Conservation (phyloP, 257 asterid genomes). For the Nicotiana benthamiana region DNA sequence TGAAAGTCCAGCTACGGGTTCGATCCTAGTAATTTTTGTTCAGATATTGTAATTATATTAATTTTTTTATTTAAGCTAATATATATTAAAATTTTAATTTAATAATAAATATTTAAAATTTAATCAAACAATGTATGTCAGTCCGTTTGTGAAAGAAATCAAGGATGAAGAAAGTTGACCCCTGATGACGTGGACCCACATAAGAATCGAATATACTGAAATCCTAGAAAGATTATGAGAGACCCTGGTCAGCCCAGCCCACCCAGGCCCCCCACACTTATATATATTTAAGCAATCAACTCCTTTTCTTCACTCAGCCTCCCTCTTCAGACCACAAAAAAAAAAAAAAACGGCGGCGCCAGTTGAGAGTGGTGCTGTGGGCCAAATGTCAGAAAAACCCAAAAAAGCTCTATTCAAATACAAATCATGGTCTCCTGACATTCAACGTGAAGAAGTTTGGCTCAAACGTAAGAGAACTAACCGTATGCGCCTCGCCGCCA, state of each 20-base stretch:
- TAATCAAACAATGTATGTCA: too few relatives aligned
- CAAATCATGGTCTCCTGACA: constrained; percentile 60
- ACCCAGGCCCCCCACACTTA: background rate
- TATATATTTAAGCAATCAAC: background rate
- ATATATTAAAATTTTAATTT: too few relatives aligned
- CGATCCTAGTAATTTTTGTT: too few relatives aligned
- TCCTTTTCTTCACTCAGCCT: background rate
- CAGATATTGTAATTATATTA: too few relatives aligned
- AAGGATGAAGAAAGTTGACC: too few relatives aligned
- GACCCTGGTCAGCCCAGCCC: background rate
- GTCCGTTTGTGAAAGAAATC: too few relatives aligned
- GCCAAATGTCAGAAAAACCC: constrained; percentile 6
- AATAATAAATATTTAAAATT: too few relatives aligned
- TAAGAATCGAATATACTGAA: too few relatives aligned
- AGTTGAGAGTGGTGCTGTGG: background rate
- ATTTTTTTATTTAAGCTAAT: too few relatives aligned
- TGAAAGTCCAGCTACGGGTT: too few relatives aligned
- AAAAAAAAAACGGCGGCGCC: background rate
- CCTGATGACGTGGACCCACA: too few relatives aligned
- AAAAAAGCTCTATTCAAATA: constrained; percentile 31
- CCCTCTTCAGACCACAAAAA: background rate
- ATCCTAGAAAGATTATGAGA: too few relatives aligned
- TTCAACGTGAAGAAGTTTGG: constrained; percentile 57
- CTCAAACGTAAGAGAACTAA: constrained; percentile 23
- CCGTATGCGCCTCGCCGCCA: constrained; percentile 22